phyloP scores from a whole-genome alignment of 768 basidiomycete genomes.

The Tricholoma matsutake region DNA sequence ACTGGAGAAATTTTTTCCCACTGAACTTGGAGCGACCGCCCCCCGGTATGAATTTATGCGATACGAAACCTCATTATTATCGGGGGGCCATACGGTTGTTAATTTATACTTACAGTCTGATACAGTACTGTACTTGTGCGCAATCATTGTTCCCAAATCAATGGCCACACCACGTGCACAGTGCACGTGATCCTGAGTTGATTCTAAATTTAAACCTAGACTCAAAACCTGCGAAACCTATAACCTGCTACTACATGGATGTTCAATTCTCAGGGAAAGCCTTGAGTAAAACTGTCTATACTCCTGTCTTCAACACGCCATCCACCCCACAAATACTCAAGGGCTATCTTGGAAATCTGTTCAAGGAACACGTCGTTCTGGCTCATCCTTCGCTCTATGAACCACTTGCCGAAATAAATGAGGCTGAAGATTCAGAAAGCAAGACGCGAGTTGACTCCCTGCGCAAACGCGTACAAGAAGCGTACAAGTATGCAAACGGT shows the following conservation, averaged over 20 bases:
- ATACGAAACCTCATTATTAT: too few species aligned
- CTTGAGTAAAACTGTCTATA: constrained; percentile 13
- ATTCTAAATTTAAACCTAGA: too few species aligned
- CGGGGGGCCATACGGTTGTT: too few species aligned
- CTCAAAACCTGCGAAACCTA: neutral
- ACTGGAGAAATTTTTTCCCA: too few species aligned
- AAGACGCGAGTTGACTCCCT: constrained; percentile 26
- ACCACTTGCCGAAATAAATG: constrained; percentile 11
- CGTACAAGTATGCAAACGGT: constrained; percentile 32
- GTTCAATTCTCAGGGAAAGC: neutral
- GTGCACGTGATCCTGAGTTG: too few species aligned
- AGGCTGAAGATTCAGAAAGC: constrained; percentile 5
- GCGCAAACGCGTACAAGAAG: constrained; percentile 31
- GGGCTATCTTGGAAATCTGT: constrained; percentile 20
- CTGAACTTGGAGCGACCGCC: too few species aligned
- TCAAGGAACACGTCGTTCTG: constrained; percentile 23
- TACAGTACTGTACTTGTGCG: too few species aligned
- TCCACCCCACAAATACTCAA: constrained; percentile 9
- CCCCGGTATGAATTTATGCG: too few species aligned
- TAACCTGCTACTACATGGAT: neutral
- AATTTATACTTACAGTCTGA: too few species aligned
- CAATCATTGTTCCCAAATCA: too few species aligned
- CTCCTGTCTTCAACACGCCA: constrained; percentile 16
- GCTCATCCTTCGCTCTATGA: constrained; percentile 19
- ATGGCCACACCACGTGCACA: too few species aligned